phyloP scores from a whole-genome alignment of 2,329 filamentous ascomycete genomes.

The Diaporthe amygdali region DNA sequence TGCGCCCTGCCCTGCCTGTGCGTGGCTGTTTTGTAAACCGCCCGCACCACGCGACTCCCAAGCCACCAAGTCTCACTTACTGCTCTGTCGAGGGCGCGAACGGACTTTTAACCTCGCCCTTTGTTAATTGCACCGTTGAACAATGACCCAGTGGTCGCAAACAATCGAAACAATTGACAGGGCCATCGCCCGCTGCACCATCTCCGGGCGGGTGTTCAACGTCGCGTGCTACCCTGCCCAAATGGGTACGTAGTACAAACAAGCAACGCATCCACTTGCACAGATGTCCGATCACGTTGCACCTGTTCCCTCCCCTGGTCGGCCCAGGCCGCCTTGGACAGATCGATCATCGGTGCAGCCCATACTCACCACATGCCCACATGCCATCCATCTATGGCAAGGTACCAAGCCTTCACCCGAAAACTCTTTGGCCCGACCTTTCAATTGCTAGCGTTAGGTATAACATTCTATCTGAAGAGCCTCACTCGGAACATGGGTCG shows the following conservation, averaged over 20 bases:
- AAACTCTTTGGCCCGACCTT: too few species aligned
- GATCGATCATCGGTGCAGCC: not conserved
- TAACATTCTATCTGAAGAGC: too few species aligned
- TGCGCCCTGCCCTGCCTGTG: not conserved
- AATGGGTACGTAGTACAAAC: not conserved
- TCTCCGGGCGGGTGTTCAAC: not conserved
- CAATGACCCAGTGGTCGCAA: not conserved
- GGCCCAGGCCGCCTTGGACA: not conserved
- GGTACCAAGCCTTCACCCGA: too few species aligned
- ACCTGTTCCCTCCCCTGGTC: not conserved
- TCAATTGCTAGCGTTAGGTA: too few species aligned
- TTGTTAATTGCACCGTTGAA: not conserved
- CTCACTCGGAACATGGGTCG: too few species aligned
- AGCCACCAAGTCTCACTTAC: conserved; percentile 9
- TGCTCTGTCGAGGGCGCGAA: not conserved
- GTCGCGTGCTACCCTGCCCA: not conserved
- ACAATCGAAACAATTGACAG: not conserved
- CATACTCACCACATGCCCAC: too few species aligned
- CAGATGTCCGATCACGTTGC: not conserved
- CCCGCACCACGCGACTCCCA: not conserved
- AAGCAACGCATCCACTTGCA: not conserved
- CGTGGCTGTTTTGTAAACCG: not conserved
- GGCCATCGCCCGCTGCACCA: not conserved
- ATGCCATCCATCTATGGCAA: too few species aligned
- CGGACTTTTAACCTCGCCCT: not conserved